A percentile compares a stretch with the other conserved stretches of the same genome.
Evolutionary conservation across 2,329 filamentous ascomycete genomes (phyloP).

Genomic region (Fusarium sp.): DNA sequence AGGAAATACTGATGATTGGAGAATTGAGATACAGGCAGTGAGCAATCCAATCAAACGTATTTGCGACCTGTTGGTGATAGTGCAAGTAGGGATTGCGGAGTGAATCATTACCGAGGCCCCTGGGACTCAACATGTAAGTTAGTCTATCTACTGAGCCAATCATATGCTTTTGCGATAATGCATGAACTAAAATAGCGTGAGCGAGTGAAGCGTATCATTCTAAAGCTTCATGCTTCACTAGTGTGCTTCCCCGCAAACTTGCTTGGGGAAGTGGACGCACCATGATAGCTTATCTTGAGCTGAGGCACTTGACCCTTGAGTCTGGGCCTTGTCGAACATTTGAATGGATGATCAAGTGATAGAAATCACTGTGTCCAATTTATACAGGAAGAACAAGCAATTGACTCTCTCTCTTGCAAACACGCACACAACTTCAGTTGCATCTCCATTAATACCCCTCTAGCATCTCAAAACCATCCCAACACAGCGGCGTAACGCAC

Average conservation of each 20-base stretch:
- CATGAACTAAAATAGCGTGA: not conserved
- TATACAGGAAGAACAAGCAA: rapidly evolving
- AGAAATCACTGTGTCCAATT: rapidly evolving
- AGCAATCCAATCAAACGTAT: not conserved
- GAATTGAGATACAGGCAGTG: rapidly evolving
- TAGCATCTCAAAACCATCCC: too few relatives aligned
- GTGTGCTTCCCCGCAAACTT: not conserved
- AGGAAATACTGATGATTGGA: not conserved
- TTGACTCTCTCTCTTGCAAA: not conserved
- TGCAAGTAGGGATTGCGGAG: not conserved
- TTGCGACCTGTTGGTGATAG: not conserved
- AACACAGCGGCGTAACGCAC: rapidly evolving
- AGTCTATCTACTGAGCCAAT: not conserved
- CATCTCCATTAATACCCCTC: too few relatives aligned
- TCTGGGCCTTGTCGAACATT: not conserved
- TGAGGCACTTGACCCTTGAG: not conserved
- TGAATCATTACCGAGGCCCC: not conserved
- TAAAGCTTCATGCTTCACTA: not conserved
- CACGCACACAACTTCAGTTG: not conserved
- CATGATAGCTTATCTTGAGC: not conserved
- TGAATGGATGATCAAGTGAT: not conserved
- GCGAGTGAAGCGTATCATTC: not conserved
- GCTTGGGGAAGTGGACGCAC: not conserved
- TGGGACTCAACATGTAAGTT: rapidly evolving
- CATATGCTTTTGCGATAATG: not conserved